Percentiles rank a stretch among this genome's conserved stretches.
Evolutionary conservation across 148 eudicot genomes (phyloP).

Genomic region (Linanthus parryae): DNA sequence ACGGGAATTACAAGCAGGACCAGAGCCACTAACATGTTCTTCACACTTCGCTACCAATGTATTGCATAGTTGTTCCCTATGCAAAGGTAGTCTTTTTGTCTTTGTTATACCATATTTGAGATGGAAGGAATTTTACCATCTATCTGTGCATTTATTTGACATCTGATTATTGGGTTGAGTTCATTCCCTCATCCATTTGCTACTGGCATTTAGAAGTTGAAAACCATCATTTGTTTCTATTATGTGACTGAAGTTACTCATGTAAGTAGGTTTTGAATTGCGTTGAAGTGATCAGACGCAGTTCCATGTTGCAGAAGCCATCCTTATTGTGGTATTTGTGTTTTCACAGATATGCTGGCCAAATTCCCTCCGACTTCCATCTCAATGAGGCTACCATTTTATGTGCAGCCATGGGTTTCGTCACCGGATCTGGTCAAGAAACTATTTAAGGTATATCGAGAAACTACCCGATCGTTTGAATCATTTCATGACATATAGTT

Average conservation of each 20-base stretch:
- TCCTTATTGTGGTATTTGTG: slow-evolving; percentile 9
- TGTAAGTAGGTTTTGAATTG: too few species aligned
- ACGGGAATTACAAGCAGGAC: slow-evolving; percentile 62
- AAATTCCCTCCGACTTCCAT: slow-evolving; percentile 87
- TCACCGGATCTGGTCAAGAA: slow-evolving; percentile 78
- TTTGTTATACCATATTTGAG: too few species aligned
- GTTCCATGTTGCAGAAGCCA: slow-evolving; percentile 1
- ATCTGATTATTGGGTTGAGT: too few species aligned
- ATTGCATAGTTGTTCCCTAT: slow-evolving; percentile 70
- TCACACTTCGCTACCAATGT: slow-evolving; percentile 62
- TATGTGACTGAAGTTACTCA: too few species aligned
- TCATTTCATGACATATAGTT: too few species aligned
- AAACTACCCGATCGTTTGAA: not conserved
- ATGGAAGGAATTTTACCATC: too few species aligned
- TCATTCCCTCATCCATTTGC: too few species aligned
- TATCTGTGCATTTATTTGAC: too few species aligned
- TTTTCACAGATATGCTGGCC: slow-evolving; percentile 61
- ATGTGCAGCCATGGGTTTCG: slow-evolving; percentile 69
- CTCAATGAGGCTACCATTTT: slow-evolving; percentile 54
- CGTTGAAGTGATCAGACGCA: too few species aligned
- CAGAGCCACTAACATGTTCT: slow-evolving; percentile 60
- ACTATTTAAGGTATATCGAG: slow-evolving; percentile 60
- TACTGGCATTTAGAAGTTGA: too few species aligned
- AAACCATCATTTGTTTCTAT: too few species aligned
- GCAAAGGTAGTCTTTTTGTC: slow-evolving; percentile 62